Conservation (phyloP, 768 basidiomycete genomes). For the Termitomyces sp. region DNA sequence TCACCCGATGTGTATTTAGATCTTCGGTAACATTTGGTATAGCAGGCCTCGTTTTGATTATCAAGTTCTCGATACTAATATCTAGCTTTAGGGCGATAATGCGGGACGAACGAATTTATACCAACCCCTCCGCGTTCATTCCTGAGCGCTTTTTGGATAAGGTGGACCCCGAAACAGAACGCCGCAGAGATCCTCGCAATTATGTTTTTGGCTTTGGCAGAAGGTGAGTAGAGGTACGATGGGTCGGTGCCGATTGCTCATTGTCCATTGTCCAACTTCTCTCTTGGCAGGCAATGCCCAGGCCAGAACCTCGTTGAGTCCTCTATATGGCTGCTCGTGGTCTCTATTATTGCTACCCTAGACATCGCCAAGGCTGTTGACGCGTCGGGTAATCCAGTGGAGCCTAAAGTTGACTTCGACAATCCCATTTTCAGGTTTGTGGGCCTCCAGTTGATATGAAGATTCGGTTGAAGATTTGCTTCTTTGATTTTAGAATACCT, state of each 20-base stretch:
- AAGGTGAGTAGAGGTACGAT: slow-evolving; percentile 24
- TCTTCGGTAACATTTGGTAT: slow-evolving; percentile 65
- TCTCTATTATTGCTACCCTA: slow-evolving; percentile 53
- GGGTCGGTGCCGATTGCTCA: not conserved
- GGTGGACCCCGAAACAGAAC: slow-evolving; percentile 23
- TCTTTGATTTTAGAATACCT: slow-evolving; percentile 34
- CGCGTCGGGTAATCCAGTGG: slow-evolving; percentile 38
- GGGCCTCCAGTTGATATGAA: slow-evolving; percentile 2
- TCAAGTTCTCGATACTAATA: not conserved
- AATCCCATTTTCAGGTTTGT: slow-evolving; percentile 62
- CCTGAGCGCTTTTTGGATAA: slow-evolving; percentile 50
- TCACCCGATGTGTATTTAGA: slow-evolving; percentile 12
- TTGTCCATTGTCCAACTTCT: not conserved
- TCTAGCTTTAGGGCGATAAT: slow-evolving; percentile 38
- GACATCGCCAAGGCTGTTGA: slow-evolving; percentile 52
- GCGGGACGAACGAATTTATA: slow-evolving; percentile 49
- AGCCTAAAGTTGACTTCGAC: slow-evolving; percentile 52
- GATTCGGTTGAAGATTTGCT: not conserved
- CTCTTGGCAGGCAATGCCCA: slow-evolving; percentile 50
- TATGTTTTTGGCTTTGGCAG: slow-evolving; percentile 41
- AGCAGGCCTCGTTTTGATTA: not conserved
- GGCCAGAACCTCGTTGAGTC: slow-evolving; percentile 61
- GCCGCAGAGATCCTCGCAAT: slow-evolving; percentile 26
- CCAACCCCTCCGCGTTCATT: slow-evolving; percentile 45
- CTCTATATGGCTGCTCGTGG: slow-evolving; percentile 57